Evolutionary conservation across 805 yeast species (phyloP).

Genomic region (Yamadazyma laniorum): DNA sequence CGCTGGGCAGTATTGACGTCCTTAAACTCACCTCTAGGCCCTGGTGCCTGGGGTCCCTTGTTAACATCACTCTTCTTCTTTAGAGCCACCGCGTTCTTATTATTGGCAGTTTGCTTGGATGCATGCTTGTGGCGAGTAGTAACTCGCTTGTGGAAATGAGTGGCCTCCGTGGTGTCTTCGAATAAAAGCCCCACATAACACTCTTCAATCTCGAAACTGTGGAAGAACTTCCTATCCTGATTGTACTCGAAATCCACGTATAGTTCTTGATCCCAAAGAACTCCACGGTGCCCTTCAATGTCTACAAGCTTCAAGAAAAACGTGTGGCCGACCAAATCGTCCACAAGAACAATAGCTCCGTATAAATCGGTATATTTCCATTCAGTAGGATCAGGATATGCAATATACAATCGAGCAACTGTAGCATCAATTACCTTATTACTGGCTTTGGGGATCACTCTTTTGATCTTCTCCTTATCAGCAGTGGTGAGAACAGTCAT

Average conservation of each 20-base stretch:
- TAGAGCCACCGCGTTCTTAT: slow-evolving; percentile 84
- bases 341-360: slow-evolving; percentile 86
- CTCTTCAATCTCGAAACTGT: slow-evolving; percentile 89
- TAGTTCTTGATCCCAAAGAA: slow-evolving; percentile 95
- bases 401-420: slow-evolving; percentile 84
- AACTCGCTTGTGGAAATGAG: slow-evolving; percentile 79
- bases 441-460: slow-evolving; percentile 83
- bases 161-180: slow-evolving; percentile 85
- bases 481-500: slow-evolving; percentile 41
- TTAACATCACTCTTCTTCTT: slow-evolving; percentile 45
- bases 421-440: slow-evolving; percentile 89
- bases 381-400: slow-evolving; percentile 75
- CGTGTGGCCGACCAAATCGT: slow-evolving; percentile 92
- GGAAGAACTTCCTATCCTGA: slow-evolving; percentile 94
- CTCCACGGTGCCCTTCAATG: slow-evolving; percentile 77
- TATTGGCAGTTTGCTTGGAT: slow-evolving; percentile 78
- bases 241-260: slow-evolving; percentile 84
- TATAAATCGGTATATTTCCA: slow-evolving; percentile 89
- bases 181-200: slow-evolving; percentile 84
- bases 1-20: slow-evolving; percentile 53
- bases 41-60: slow-evolving; percentile 36
- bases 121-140: slow-evolving; percentile 75
- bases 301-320: slow-evolving; percentile 89
- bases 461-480: slow-evolving; percentile 87
- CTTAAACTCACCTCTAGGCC: slow-evolving; percentile 64